phyloP scores from a whole-genome alignment of 257 asterid species.

The Petunia secreta region DNA sequence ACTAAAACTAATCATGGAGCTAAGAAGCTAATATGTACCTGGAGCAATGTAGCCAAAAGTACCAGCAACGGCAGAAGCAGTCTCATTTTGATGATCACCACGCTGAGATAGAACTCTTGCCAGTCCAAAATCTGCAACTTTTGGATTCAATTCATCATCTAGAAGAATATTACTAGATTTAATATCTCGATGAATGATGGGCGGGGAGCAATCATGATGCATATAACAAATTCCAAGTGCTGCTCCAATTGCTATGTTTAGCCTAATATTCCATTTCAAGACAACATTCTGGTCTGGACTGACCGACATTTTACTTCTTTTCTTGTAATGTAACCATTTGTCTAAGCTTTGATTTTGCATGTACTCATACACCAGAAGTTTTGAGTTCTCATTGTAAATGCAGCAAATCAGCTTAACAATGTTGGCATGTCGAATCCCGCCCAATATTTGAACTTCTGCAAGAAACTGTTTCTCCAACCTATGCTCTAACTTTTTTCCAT shows the following conservation, averaged over 20 bases:
- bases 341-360: conserved; percentile 61
- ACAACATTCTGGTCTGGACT: conserved; percentile 18
- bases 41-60: conserved; percentile 66
- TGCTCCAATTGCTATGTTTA: conserved; percentile 53
- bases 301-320: conserved; percentile 30
- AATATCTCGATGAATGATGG: conserved; percentile 55
- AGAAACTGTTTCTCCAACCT: conserved; percentile 53
- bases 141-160: conserved; percentile 49
- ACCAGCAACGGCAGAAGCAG: conserved; percentile 61
- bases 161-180: conserved; percentile 55
- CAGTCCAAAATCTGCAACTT: conserved; percentile 57
- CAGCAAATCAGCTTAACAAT: conserved; percentile 64
- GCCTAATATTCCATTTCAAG: conserved; percentile 56
- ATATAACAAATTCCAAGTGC: conserved; percentile 62
- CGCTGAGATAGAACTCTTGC: conserved; percentile 43
- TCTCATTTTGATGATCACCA: conserved; percentile 26
- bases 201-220: conserved; percentile 60
- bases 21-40: conserved; percentile 34
- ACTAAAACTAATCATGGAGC: background rate
- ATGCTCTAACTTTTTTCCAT: conserved; percentile 36
- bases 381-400: conserved; percentile 48
- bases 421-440: conserved; percentile 53
- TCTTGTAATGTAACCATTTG: conserved; percentile 52
- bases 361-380: conserved; percentile 58
- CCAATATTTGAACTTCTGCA: conserved; percentile 53